These are phyloP conservation scores for Cladosporium sp. DNA, from an alignment of 2,329 filamentous ascomycete species.

Conservation along the genomic window DNA sequence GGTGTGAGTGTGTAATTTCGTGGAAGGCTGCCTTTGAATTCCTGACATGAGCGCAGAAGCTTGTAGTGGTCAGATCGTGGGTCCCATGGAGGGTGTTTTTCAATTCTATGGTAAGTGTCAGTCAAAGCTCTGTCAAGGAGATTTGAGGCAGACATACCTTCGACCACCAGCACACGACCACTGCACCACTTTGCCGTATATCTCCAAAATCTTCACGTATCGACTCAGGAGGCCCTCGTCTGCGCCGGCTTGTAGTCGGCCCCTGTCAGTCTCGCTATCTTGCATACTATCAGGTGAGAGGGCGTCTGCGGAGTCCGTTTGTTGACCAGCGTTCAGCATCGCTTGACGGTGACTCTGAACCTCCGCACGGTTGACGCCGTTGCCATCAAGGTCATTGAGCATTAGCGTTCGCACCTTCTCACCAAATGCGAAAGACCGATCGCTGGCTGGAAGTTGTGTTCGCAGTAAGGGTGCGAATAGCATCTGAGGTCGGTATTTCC, in stretches of 20 bases:
- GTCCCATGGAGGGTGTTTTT: conserved; percentile 58
- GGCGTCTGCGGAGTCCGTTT: conserved; percentile 15
- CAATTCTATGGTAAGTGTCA: conserved; percentile 42
- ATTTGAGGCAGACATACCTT: conserved; percentile 36
- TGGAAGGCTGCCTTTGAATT: conserved; percentile 54
- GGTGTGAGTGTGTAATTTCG: conserved; percentile 54
- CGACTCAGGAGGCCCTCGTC: conserved; percentile 47
- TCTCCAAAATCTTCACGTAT: conserved; percentile 51
- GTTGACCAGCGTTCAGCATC: conserved; percentile 23
- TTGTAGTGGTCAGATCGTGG: conserved; percentile 51
- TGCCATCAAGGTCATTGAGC: conserved; percentile 41
- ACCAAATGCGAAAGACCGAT: conserved; percentile 60
- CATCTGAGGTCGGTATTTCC: conserved; percentile 57
- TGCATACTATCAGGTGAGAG: conserved; percentile 14
- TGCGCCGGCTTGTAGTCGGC: conserved; percentile 50
- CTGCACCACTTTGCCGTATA: conserved; percentile 52
- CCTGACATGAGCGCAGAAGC: conserved; percentile 49
- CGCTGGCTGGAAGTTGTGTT: conserved; percentile 65
- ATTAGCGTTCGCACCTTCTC: conserved; percentile 53
- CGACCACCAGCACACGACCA: conserved; percentile 58
- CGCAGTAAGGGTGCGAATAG: conserved; percentile 57
- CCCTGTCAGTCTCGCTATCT: conserved; percentile 37
- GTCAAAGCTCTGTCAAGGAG: background rate
- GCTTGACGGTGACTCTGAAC: conserved; percentile 43
- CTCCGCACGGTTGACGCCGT: conserved; percentile 34